Base-by-base conservation (phyloP, 2,329 filamentous ascomycete genomes). In the Fusarium napiforme region DNA sequence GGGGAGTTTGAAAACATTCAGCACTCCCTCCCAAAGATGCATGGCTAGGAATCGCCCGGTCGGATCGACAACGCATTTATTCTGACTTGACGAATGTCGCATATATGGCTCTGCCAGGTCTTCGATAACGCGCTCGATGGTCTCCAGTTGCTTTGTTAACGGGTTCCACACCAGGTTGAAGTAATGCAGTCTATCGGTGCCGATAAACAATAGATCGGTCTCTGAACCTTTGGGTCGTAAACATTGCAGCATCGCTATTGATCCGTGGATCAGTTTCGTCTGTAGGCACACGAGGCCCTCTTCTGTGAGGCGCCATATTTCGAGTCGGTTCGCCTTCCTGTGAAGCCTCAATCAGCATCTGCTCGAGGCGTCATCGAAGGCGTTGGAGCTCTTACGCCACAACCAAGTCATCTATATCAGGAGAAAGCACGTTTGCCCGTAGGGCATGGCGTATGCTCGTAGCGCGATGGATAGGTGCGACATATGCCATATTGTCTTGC, bases 361-460 rank as follows among this genome's bases (percentile, higher is more conserved):
- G 69, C 61, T 62, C 50, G 34, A 66, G 55, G 72, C 74, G 56
- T 71, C 64, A 57, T 64, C 56, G 55, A 55, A 60, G 57, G 53
- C 34, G 39, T 43, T 34, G 45, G 60, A 60, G 49, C 66, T 73
- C 94, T 84, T 88, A 98, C 95, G 95, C 94, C 78, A 98, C 87
- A 60, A 98, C 90, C 71, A 99, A 86, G 77, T 93, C 95, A 78
- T 97, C 93, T 69, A 95, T 90, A 57, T 93, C 90, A 9, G 90
- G 84, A 47, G 89, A 88, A 58, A 97, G 85, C 77, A 98, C 92
- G 77, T 90, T 91, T 69, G 96, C 88, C 79, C 92, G 93, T 74
- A 98, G 82, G 19, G 95, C 96, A 88, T 97, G 93, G 62, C 95
- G 91, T 73, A 98, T 91, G 85, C 94, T 97, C 81, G 94, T 98